Evolutionary conservation across 345 rosid species (phyloP), one percentile per base, ranked within the genome.

Genomic region (Laguncularia racemosa): DNA sequence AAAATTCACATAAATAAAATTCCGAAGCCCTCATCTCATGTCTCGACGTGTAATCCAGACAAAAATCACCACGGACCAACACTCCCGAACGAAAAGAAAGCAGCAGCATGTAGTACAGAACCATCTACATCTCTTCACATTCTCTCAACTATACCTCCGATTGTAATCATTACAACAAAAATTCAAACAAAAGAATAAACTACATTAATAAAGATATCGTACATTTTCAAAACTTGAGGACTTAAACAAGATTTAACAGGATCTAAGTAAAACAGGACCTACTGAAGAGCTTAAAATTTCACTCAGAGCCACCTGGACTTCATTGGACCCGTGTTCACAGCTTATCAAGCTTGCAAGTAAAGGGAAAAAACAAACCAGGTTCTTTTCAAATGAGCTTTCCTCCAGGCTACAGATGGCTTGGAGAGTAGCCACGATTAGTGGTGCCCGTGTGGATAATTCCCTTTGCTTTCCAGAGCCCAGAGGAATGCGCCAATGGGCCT

Each of bases 241-340:
- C 55, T 19, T 20, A 49, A 13, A 20, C 48, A 0, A 66, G 58
- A 43, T 61, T 73, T 81, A 92, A 77, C 86, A 80, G 3, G 91
- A 81, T 15, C 84, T 74, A 50, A 92, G 90, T 69, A 92, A 68
- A 49, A 92, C 48, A 16, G 95, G 91, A 50, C 97, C 97, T 26
- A 92, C 89, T 6, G 89, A 83, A 50, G 86, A 75, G 65, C 80
- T 76, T 28, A 92, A 85, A 88, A 89, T 86, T 62, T 86, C 95
- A 57, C 97, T 81, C 58, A 92, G 93, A 57, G 98, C 98, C 60
- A 79, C 65, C 76, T 83, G 97, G 48, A 92, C 91, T 69, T 92
- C 98, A 49, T 76, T 81, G 6, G 98, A 81, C 23, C 98, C 98
- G 46, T 92, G 98, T 63, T 92, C 96, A 55, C 97, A 84, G 68